These are phyloP conservation scores for Neurospora sp. DNA, from an alignment of 495 filamentous ascomycete species.

Conservation along the genomic window DNA sequence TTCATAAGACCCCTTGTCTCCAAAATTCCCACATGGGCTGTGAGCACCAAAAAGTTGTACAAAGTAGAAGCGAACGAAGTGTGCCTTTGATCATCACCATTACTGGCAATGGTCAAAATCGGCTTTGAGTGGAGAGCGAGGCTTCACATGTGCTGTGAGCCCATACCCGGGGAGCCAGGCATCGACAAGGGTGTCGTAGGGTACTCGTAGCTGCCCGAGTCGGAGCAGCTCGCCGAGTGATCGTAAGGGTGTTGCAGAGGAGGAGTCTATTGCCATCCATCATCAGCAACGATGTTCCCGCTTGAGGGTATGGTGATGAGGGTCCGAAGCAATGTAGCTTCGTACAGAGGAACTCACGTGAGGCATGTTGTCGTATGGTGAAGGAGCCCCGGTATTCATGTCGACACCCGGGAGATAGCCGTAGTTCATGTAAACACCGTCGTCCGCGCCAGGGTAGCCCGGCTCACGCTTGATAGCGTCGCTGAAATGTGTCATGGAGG, in stretches of 20 bases:
- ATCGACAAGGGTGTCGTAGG: conserved; percentile 60
- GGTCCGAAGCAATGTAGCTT: conserved; percentile 1
- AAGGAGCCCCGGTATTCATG: conserved; percentile 35
- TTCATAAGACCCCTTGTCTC: neutral
- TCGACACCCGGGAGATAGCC: conserved; percentile 67
- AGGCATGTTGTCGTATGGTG: conserved; percentile 55
- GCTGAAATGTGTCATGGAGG: conserved; percentile 54
- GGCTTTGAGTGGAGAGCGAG: neutral
- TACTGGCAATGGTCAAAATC: neutral
- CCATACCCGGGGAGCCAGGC: conserved; percentile 50
- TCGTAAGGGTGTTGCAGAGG: conserved; percentile 75
- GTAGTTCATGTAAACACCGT: conserved; percentile 70
- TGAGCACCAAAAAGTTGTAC: neutral
- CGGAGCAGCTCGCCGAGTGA: conserved; percentile 54
- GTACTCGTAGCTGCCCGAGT: conserved; percentile 47
- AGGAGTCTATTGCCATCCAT: conserved; percentile 58
- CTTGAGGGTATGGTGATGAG: conserved; percentile 22
- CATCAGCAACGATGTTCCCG: conserved; percentile 39
- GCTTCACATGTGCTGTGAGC: conserved; percentile 21
- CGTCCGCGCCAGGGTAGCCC: conserved; percentile 44
- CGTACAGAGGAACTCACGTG: conserved; percentile 49
- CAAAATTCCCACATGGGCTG: neutral
- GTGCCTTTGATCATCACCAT: neutral
- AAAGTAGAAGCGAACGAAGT: neutral
- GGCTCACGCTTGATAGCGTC: conserved; percentile 52